Evolutionary conservation across 202 grass and related monocot species (phyloP).

Genomic region (Saccharum hybrid): DNA sequence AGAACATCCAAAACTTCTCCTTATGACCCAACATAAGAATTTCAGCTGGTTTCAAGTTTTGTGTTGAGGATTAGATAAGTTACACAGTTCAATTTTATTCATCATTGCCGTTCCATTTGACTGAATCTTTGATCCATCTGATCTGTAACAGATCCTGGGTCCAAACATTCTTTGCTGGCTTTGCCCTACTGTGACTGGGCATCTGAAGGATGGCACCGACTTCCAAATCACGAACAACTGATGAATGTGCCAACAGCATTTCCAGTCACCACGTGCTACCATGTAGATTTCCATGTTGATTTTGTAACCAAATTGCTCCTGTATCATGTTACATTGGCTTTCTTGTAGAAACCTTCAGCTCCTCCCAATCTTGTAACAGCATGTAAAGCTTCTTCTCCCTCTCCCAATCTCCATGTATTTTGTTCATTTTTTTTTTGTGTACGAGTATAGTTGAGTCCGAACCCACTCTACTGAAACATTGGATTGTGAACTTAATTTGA

Average conservation of each 20-base stretch:
- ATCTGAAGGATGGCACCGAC: constrained; percentile 85
- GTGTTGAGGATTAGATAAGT: constrained; percentile 3
- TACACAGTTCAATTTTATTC: neutral
- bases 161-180: constrained; percentile 87
- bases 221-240: constrained; percentile 79
- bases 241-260: constrained; percentile 16
- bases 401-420: neutral
- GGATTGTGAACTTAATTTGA: constrained; percentile 11
- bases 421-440: constrained; percentile 16
- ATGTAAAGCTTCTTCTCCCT: constrained; percentile 33
- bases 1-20: neutral
- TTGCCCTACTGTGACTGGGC: constrained; percentile 62
- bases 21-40: neutral
- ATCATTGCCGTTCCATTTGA: neutral
- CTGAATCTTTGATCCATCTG: constrained; percentile 35
- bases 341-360: constrained; percentile 31
- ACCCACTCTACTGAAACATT: neutral
- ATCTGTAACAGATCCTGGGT: constrained; percentile 75
- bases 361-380: constrained; percentile 26
- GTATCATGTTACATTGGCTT: constrained; percentile 22
- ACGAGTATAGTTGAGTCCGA: neutral
- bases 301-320: neutral
- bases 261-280: neutral
- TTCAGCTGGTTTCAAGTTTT: constrained; percentile 19
- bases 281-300: constrained; percentile 13